Percentiles rank a stretch among this genome's conserved stretches.
phyloP scores from a whole-genome alignment of 2,329 filamentous ascomycete genomes.

The Pseudocercospora pini-densiflorae region DNA sequence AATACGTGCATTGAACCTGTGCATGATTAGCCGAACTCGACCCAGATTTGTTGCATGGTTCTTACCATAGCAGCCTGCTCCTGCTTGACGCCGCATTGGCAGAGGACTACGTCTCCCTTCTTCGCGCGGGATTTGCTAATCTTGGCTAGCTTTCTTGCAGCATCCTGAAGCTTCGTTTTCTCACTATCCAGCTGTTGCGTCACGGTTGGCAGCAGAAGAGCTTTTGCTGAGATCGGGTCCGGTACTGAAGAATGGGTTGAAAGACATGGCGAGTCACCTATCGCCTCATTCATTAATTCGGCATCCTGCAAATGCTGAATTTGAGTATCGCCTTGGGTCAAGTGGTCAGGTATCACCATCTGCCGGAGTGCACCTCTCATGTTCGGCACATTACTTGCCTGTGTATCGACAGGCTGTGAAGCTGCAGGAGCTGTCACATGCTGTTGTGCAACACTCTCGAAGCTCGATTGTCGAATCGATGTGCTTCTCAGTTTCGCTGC shows the following conservation, averaged over 20 bases:
- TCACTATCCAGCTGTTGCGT: conserved; percentile 14
- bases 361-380: conserved; percentile 33
- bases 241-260: neutral
- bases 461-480: neutral
- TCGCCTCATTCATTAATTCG: neutral
- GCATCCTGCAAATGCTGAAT: conserved; percentile 23
- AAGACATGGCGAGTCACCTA: neutral
- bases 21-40: conserved; percentile 10
- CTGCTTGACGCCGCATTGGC: conserved; percentile 48
- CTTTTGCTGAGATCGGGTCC: neutral
- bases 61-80: conserved; percentile 50
- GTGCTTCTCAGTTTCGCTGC: neutral
- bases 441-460: neutral
- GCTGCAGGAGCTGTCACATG: neutral
- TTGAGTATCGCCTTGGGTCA: conserved; percentile 42
- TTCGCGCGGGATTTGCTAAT: conserved; percentile 11
- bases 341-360: conserved; percentile 36
- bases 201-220: conserved; percentile 22
- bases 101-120: conserved; percentile 38
- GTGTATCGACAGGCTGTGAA: conserved; percentile 26
- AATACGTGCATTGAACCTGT: conserved; percentile 52
- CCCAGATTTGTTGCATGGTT: neutral
- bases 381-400: conserved; percentile 27
- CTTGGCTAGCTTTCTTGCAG: conserved; percentile 25
- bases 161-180: conserved; percentile 21